A percentile compares a stretch with the other conserved stretches of the same genome.
These are phyloP conservation scores for Tetrapisispora iriomotensis DNA, from an alignment of 805 yeast species.

Conservation along the genomic window DNA sequence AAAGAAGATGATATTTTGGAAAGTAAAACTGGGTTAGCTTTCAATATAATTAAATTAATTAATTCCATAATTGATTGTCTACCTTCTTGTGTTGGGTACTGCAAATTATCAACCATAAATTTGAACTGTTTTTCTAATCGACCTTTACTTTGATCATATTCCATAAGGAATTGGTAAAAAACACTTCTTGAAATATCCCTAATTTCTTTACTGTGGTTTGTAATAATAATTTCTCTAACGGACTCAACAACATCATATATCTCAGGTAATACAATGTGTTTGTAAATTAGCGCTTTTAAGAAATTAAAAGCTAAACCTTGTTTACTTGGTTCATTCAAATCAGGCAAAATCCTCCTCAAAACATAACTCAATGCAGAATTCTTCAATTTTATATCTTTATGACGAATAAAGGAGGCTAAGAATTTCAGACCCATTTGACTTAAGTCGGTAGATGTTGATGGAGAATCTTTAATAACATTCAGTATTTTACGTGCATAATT, in stretches of 20 bases:
- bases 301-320: conserved; percentile 86
- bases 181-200: conserved; percentile 78
- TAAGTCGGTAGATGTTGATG: conserved; percentile 66
- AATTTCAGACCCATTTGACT: conserved; percentile 73
- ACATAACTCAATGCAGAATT: conserved; percentile 66
- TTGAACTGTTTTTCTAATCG: conserved; percentile 74
- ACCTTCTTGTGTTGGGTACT: conserved; percentile 79
- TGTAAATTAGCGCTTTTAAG: conserved; percentile 64
- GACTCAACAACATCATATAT: conserved; percentile 80
- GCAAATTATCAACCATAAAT: conserved; percentile 67
- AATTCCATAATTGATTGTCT: conserved; percentile 86
- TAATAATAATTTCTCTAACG: conserved; percentile 77
- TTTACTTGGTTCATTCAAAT: conserved; percentile 77
- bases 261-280: conserved; percentile 72
- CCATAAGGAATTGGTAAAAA: conserved; percentile 79
- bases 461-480: conserved; percentile 59
- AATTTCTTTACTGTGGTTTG: conserved; percentile 73
- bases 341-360: conserved; percentile 66
- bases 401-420: conserved; percentile 61
- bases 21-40: conserved; percentile 51
- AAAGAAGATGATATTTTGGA: conserved; percentile 60
- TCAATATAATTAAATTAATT: conserved; percentile 57
- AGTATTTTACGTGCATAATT: conserved; percentile 52
- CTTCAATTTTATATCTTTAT: conserved; percentile 56
- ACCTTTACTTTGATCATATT: conserved; percentile 87